Evolutionary conservation across 192 early-diverging fungal genomes (phyloP).

Genomic region (Lobosporangium transversale): DNA sequence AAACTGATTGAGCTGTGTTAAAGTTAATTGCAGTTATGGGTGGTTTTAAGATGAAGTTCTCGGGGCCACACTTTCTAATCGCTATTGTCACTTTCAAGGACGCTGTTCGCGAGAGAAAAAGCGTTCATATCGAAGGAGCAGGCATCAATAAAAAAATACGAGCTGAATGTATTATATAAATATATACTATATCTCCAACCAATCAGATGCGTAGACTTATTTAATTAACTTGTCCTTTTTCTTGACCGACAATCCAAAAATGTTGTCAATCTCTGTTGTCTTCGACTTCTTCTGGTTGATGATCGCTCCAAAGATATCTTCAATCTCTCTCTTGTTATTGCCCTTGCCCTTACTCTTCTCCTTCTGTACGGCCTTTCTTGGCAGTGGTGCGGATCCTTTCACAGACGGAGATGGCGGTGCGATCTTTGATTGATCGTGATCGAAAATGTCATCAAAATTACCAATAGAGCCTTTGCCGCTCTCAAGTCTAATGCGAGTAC

Average conservation of each 20-base stretch:
- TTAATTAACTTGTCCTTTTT: constrained; percentile 32
- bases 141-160: too few relatives aligned
- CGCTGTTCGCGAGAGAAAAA: too few relatives aligned
- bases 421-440: constrained; percentile 5
- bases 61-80: too few relatives aligned
- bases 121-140: too few relatives aligned
- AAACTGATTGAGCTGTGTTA: too few relatives aligned
- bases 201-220: too few relatives aligned
- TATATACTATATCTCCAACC: too few relatives aligned
- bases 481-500: neutral
- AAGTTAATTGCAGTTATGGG: too few relatives aligned
- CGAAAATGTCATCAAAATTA: constrained; percentile 38
- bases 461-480: constrained; percentile 1
- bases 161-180: too few relatives aligned
- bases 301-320: constrained; percentile 30
- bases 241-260: constrained; percentile 34
- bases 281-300: constrained; percentile 11
- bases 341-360: too few relatives aligned
- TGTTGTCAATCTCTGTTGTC: constrained; percentile 32
- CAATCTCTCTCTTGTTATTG: constrained; percentile 26
- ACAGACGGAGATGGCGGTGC: neutral
- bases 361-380: constrained; percentile 12
- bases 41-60: too few relatives aligned
- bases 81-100: too few relatives aligned
- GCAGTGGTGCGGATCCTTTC: neutral